Base-by-base conservation (phyloP, 192 early-diverging fungal species). In the Rhizophlyctis rosea region DNA sequence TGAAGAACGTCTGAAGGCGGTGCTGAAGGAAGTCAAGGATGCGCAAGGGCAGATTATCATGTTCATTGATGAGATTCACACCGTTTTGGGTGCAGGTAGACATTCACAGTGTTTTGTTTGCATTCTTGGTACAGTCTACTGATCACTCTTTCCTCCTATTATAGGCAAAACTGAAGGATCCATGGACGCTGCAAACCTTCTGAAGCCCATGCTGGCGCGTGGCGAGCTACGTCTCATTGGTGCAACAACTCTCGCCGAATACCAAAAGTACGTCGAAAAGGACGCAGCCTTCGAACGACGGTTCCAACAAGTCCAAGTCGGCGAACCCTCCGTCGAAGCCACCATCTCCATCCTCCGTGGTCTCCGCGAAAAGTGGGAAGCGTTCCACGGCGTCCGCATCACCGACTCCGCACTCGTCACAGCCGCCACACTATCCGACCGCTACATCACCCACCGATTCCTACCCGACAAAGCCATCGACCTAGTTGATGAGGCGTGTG, bases 41-140 rank as follows among this genome's bases (percentile, higher is more conserved):
- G 86, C 92, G 24, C 81, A 89, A 34, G 91, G 89, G 33, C 87
- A 87, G 21, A 85, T 92, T 25, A 99, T 99, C 59, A 75, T 99
- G 29, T 99, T 99, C 72, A 96, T 99, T 59, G 96, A 99, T 72
- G 96, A 99, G 76, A 88, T 99, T 44, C 96, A 99, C 67, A 80
- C 89, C 1, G 89, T 98, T 16, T 81, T 99, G 24, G 96, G 96
- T 4, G 95, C 95, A 35, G 95, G n/a, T n/a, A n/a, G n/a, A n/a
- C n/a, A n/a, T n/a, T n/a, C n/a, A n/a, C n/a, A n/a, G n/a, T n/a
- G n/a, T n/a, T n/a, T n/a, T n/a, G n/a, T n/a, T n/a, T n/a, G n/a
- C n/a, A n/a, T n/a, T n/a, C n/a, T n/a, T n/a, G n/a, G n/a, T n/a
- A n/a, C n/a, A n/a, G n/a, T n/a, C n/a, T n/a, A n/a, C n/a, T n/a